Percentiles rank a stretch among this genome's conserved stretches.
Evolutionary conservation across 306 rosid genomes (phyloP).

Genomic region (peach (Prunus persica)): Prunus_persica_NCBIv2 NC_034011.1:593501-594000

Average conservation of each 20-base stretch:
- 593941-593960: constrained; percentile 89
- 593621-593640: constrained; percentile 91
- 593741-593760: constrained; percentile 92
- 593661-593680: constrained; percentile 82
- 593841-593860: background rate
- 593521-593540: constrained; percentile 99
- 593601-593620: constrained; percentile 96
- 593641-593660: constrained; percentile 97
- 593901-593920: constrained; percentile 69
- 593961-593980: constrained; percentile 86
- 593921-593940: constrained; percentile 82
- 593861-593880: constrained; percentile 50
- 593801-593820: constrained; percentile 38
- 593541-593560: constrained; percentile 98
- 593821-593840: background rate
- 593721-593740: constrained; percentile 80
- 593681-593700: constrained; percentile 58
- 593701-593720: constrained; percentile 70
- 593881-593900: constrained; percentile 47
- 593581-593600: constrained; percentile 99
- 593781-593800: constrained; percentile 56
- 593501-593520: constrained; percentile 92
- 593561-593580: constrained; percentile 86
- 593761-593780: constrained; percentile 83
- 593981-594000: constrained; percentile 39